Conservation (phyloP, 257 asterid genomes). For the Agastache rugosa region DNA sequence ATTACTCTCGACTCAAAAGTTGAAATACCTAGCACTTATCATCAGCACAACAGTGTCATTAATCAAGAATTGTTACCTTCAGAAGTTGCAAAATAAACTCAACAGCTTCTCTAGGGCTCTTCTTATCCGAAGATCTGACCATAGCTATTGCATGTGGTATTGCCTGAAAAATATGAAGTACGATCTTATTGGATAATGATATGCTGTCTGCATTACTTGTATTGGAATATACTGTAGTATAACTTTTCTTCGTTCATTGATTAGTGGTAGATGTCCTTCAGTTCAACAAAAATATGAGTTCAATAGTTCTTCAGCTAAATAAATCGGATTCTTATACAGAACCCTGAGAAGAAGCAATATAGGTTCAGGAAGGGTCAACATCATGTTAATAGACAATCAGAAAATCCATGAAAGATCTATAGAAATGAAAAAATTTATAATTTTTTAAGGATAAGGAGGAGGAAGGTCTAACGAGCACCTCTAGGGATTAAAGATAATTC, state of each 20-base stretch:
- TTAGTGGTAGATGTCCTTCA: not conserved
- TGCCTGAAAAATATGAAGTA: conserved; percentile 59
- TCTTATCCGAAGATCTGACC: conserved; percentile 85
- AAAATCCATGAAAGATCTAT: not conserved
- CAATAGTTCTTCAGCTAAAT: conserved; percentile 26
- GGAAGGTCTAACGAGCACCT: not conserved
- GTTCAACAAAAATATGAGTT: conserved; percentile 18
- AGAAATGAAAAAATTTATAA: not conserved
- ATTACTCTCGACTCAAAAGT: conserved; percentile 2
- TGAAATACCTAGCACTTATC: conserved; percentile 21
- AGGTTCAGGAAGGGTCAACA: conserved; percentile 20
- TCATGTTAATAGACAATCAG: not conserved
- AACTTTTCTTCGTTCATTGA: conserved; percentile 3
- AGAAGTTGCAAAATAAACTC: conserved; percentile 94
- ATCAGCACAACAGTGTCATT: conserved; percentile 16
- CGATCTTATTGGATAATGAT: conserved; percentile 1
- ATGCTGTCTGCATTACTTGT: conserved; percentile 15
- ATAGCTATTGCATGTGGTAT: conserved; percentile 94
- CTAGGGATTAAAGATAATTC: too few species aligned
- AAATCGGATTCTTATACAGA: conserved; percentile 13
- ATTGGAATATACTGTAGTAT: conserved; percentile 9
- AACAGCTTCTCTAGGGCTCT: conserved; percentile 98
- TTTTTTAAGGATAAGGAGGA: not conserved
- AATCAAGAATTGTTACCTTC: conserved; percentile 65
- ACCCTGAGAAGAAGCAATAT: conserved; percentile 24